Base-by-base conservation (phyloP, 345 rosid genomes). In the Fremontodendron californicum region DNA sequence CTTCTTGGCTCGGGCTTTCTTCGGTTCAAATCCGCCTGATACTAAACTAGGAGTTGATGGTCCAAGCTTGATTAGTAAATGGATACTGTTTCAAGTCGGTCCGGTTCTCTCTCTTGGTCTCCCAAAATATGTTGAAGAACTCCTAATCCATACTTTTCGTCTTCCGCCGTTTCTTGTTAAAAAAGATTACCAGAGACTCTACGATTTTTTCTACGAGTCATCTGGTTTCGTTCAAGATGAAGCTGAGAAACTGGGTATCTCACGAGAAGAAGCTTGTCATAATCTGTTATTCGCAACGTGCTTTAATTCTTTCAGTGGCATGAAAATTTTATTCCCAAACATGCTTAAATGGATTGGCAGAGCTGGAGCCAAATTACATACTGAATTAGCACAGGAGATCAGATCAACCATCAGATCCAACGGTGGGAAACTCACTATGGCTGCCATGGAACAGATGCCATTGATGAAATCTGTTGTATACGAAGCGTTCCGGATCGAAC, bases 261-360 rank as follows among this genome's bases (percentile, higher is more conserved):
- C 98, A 5, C 77, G 91, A 7, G 99, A 91, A n/a, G 99, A 95
- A 80, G 98, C 98, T 0, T 82, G 90, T 78, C 97, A 95, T 78
- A 95, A 95, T 74, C 79, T 95, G 21, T 49, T 93, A 40, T 95
- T 95, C 84, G 84, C 97, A 76, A 90, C 97, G 35, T 93, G 98
- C 79, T 95, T 95, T 65, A 95, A 95, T 78, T 85, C 98, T 13
- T 93, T 87, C 78, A 98, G 98, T 5, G 99, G 99, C 29, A 87
- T 95, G 87, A 93, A 81, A 45, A 6, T 93, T 27, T 74, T 95
- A 31, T 90, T 95, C 81, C 90, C 98, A 13, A 90, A 75, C 80
- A 8, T 87, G 46, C 66, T 95, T 48, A 93, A 91, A 67, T 91
- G 91, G 86, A 78, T 95, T 68, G 98, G 93, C 10, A 92, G 90